Conservation (phyloP, 169 alveolate species). For the Babesia caballi region DNA sequence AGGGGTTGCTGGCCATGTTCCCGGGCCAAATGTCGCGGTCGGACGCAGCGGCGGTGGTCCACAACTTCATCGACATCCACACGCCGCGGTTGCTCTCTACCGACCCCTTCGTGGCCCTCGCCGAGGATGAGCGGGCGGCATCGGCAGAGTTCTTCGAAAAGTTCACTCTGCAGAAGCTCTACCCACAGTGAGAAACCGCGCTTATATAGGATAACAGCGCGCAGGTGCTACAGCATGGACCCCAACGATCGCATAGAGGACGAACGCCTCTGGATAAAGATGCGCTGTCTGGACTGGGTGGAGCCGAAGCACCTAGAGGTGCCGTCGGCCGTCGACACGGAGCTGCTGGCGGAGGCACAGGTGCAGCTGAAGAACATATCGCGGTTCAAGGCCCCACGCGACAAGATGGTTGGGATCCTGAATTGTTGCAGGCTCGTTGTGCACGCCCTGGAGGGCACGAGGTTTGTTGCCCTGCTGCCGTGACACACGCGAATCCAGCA, state of each 20-base stretch:
- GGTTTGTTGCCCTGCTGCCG: slow-evolving; percentile 1
- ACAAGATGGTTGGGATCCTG: slow-evolving; percentile 70
- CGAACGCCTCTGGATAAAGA: slow-evolving; percentile 65
- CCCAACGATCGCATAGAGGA: slow-evolving; percentile 69
- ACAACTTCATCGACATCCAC: slow-evolving; percentile 60
- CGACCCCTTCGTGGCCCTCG: slow-evolving; percentile 20
- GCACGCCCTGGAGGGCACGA: slow-evolving; percentile 60
- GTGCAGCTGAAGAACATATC: slow-evolving; percentile 41
- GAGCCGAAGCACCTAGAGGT: slow-evolving; percentile 69
- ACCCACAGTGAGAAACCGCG: slow-evolving; percentile 26
- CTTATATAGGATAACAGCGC: neutral
- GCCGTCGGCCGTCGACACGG: slow-evolving; percentile 14
- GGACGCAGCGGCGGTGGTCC: slow-evolving; percentile 70
- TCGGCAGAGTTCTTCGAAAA: slow-evolving; percentile 55
- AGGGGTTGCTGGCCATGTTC: slow-evolving; percentile 58
- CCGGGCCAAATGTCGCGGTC: slow-evolving; percentile 63
- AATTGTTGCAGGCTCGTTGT: slow-evolving; percentile 73
- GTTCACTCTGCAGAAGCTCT: slow-evolving; percentile 62
- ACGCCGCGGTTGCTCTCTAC: slow-evolving; percentile 50
- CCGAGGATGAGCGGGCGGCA: slow-evolving; percentile 42
- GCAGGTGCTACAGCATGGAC: slow-evolving; percentile 67
- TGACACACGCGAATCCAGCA: slow-evolving; percentile 25
- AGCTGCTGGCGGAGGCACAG: slow-evolving; percentile 37
- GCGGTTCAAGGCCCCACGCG: slow-evolving; percentile 71
- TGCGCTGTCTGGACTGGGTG: slow-evolving; percentile 70